Conservation (phyloP, 495 filamentous ascomycete genomes). For the Friedmanniomyces endolithicus region DNA sequence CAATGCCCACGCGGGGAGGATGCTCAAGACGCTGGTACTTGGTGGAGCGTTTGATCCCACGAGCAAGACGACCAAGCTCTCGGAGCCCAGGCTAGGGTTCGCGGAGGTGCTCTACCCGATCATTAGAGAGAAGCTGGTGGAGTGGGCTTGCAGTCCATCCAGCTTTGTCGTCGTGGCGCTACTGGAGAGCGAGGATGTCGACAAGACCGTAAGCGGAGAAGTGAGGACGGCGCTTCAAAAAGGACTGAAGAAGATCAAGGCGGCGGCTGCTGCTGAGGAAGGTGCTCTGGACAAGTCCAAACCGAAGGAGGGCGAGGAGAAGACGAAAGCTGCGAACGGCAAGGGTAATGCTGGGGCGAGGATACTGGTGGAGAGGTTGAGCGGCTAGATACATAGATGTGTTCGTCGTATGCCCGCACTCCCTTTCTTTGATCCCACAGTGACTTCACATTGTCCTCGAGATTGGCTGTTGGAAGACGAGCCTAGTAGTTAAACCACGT, state of each 20-base stretch:
- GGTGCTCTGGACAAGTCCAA: conserved; percentile 18
- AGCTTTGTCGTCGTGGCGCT: conserved; percentile 72
- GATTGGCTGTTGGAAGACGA: too few relatives aligned
- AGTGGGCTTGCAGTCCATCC: conserved; percentile 78
- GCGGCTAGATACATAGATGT: not conserved
- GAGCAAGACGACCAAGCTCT: conserved; percentile 49
- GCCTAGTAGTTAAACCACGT: too few relatives aligned
- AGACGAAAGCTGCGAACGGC: conserved; percentile 32
- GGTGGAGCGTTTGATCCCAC: conserved; percentile 71
- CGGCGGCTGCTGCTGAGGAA: conserved; percentile 33
- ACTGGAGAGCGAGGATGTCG: conserved; percentile 67
- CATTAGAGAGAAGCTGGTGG: conserved; percentile 58
- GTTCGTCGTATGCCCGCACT: not conserved
- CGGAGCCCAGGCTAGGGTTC: conserved; percentile 70
- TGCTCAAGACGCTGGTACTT: conserved; percentile 78
- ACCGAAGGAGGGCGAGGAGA: conserved; percentile 29
- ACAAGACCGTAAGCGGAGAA: conserved; percentile 47
- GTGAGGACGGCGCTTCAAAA: conserved; percentile 53
- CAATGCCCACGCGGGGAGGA: conserved; percentile 58
- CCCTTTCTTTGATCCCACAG: not conserved
- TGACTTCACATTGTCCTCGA: too few relatives aligned
- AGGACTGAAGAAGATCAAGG: conserved; percentile 39
- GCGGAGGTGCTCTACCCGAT: conserved; percentile 58
- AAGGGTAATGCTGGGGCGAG: conserved; percentile 44
- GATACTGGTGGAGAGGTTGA: conserved; percentile 37